Evolutionary conservation across 306 rosid species (phyloP).

Genomic region (Coriaria nepalensis): DNA sequence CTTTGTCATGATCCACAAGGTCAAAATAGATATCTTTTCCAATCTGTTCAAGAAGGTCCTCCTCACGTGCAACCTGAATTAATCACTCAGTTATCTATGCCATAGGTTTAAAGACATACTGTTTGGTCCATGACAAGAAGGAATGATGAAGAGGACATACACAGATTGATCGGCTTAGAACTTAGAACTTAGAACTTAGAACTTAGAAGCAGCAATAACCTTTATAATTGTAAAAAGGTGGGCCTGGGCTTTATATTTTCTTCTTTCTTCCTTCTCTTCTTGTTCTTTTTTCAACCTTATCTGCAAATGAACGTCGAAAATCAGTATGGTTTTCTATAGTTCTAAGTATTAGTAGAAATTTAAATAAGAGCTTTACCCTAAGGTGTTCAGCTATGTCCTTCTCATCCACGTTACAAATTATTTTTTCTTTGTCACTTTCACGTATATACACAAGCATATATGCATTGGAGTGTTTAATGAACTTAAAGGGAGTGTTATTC

Average conservation of each 20-base stretch:
- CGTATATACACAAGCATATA: constrained; percentile 96
- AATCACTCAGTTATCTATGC: constrained; percentile 9
- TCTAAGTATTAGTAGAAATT: background rate
- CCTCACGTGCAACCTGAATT: constrained; percentile 73
- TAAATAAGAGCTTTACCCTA: constrained; percentile 33
- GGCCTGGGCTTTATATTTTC: constrained; percentile 81
- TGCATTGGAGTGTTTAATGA: constrained; percentile 85
- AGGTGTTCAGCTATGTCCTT: constrained; percentile 78
- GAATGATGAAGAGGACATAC: too few species aligned
- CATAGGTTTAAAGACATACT: too few species aligned
- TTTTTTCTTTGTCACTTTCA: constrained; percentile 77
- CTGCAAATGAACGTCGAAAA: constrained; percentile 25
- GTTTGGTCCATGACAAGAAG: too few species aligned
- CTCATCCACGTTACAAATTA: constrained; percentile 81
- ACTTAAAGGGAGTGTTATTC: constrained; percentile 76
- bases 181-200: too few species aligned
- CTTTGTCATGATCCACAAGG: constrained; percentile 95
- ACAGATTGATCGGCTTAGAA: too few species aligned
- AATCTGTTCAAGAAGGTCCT: constrained; percentile 62
- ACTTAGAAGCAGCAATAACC: too few species aligned
- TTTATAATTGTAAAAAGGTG: constrained; percentile 73
- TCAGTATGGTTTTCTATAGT: constrained; percentile 8
- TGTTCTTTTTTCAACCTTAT: constrained; percentile 79
- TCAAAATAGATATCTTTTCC: constrained; percentile 76
- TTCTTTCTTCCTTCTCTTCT: constrained; percentile 73